Conservation (phyloP, 352 stramenopile species). For the Phytophthora tubulina region DNA sequence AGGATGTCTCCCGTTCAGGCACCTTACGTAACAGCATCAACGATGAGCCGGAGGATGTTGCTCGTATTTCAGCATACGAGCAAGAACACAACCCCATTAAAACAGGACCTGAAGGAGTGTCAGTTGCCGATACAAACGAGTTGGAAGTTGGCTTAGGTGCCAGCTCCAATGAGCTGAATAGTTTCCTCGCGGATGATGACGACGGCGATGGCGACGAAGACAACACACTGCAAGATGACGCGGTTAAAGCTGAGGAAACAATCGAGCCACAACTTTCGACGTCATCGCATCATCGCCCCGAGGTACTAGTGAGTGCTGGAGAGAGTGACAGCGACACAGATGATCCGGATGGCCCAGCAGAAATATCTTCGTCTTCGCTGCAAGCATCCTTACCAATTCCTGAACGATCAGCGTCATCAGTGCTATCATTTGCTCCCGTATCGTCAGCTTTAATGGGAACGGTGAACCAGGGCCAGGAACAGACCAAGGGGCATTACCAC, state of each 20-base stretch:
- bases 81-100: background rate
- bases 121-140: background rate
- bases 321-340: slow-evolving; percentile 26
- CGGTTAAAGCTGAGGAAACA: background rate
- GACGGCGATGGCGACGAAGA: slow-evolving; percentile 2
- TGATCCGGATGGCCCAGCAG: background rate
- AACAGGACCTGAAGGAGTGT: background rate
- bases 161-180: slow-evolving; percentile 16
- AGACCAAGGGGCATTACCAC: slow-evolving; percentile 17
- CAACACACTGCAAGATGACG: slow-evolving; percentile 3
- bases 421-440: background rate
- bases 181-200: slow-evolving; percentile 17
- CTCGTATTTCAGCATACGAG: slow-evolving; percentile 1
- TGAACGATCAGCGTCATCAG: slow-evolving; percentile 2
- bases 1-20: background rate
- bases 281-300: background rate
- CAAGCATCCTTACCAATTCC: slow-evolving; percentile 24
- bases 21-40: background rate
- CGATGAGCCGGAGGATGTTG: slow-evolving; percentile 16
- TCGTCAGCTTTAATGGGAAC: background rate
- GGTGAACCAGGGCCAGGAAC: background rate
- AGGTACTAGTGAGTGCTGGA: slow-evolving; percentile 46
- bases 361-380: slow-evolving; percentile 22
- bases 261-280: background rate
- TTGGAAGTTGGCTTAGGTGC: slow-evolving; percentile 1